Conservation (phyloP, 345 rosid genomes). For the Theobroma cacao region DNA sequence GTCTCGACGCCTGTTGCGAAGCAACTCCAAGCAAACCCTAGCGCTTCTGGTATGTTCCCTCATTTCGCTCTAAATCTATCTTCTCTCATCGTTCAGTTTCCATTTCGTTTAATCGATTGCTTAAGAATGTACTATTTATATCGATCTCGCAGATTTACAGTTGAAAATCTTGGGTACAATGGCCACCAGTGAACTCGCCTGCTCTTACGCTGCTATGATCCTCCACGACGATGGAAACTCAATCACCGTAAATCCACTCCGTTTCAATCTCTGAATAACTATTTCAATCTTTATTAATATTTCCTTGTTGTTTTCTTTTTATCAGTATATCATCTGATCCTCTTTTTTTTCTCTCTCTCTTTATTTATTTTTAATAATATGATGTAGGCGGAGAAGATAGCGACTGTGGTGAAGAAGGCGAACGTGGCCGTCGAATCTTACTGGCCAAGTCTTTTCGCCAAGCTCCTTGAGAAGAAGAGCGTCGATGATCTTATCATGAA, state of each 20-base stretch:
- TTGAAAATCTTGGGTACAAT: conserved; percentile 16
- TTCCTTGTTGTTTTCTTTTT: neutral
- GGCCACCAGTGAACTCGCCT: conserved; percentile 55
- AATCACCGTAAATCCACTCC: conserved; percentile 38
- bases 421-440: conserved; percentile 49
- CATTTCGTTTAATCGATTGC: neutral
- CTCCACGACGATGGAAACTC: conserved; percentile 64
- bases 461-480: conserved; percentile 51
- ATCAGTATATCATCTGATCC: too few relatives aligned
- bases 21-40: neutral
- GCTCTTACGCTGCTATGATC: conserved; percentile 59
- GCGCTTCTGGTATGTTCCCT: neutral
- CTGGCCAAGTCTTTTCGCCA: conserved; percentile 69
- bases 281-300: neutral
- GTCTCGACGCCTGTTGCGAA: neutral
- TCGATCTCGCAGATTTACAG: neutral
- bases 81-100: neutral
- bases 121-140: neutral
- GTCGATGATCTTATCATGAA: conserved; percentile 51
- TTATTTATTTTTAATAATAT: neutral
- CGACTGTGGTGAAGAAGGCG: conserved; percentile 51
- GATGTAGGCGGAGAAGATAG: conserved; percentile 58
- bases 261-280: neutral
- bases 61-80: too few relatives aligned
- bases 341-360: neutral